Conservation (phyloP, 1,284 basidiomycete genomes). For the Tilletia indica region DNA sequence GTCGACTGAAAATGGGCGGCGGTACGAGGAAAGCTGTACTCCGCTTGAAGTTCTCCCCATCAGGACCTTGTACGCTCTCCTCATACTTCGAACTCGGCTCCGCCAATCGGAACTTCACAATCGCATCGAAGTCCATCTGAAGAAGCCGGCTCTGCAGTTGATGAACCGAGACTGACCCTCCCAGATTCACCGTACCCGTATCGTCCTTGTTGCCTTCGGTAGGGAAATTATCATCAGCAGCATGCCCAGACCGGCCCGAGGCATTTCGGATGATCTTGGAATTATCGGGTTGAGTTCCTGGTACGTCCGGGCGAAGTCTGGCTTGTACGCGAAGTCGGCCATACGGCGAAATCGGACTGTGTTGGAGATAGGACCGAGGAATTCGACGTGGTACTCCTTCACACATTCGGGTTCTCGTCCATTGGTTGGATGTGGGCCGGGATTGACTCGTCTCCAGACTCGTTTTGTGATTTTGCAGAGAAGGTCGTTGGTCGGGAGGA, state of each 20-base stretch:
- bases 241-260: neutral
- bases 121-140: constrained; percentile 38
- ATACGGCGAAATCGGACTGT: constrained; percentile 75
- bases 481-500: constrained; percentile 35
- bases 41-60: neutral
- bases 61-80: neutral
- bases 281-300: constrained; percentile 1
- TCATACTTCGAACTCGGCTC: constrained; percentile 39
- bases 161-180: constrained; percentile 4
- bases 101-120: constrained; percentile 32
- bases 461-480: constrained; percentile 35
- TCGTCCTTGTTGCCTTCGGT: neutral
- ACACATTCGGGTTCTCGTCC: constrained; percentile 27
- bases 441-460: constrained; percentile 26
- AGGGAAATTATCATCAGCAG: neutral
- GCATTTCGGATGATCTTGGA: neutral
- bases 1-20: constrained; percentile 45
- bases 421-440: neutral
- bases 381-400: constrained; percentile 70
- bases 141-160: constrained; percentile 37
- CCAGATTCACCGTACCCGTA: neutral
- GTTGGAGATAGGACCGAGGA: constrained; percentile 73
- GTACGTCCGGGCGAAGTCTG: constrained; percentile 23
- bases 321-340: constrained; percentile 51
- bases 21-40: constrained; percentile 46